Percentiles rank a stretch among this genome's conserved stretches.
Evolutionary conservation across 163 green algal genomes (phyloP).

Genomic region (Chlamydomonas reinhardtii): DNA sequence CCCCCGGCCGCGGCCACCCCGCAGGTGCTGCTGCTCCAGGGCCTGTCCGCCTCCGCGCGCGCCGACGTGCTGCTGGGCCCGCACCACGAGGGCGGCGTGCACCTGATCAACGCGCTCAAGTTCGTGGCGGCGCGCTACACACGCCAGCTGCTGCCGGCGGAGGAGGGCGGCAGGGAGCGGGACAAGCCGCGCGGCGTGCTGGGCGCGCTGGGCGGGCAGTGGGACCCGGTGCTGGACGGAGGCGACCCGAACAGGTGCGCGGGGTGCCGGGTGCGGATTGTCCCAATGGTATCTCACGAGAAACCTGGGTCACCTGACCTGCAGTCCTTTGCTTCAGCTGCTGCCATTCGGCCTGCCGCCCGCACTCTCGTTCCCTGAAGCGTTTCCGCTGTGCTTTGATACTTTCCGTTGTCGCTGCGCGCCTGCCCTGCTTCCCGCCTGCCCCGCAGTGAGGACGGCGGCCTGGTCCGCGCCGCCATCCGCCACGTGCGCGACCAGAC

Average conservation of each 20-base stretch:
- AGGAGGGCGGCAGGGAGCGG: neutral
- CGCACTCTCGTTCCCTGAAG: too few relatives aligned
- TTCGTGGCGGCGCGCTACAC: slow-evolving; percentile 71
- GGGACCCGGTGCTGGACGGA: slow-evolving; percentile 72
- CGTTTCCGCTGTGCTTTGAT: too few relatives aligned
- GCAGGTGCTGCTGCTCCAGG: slow-evolving; percentile 70
- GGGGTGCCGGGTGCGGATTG: too few relatives aligned
- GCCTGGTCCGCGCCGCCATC: slow-evolving; percentile 61
- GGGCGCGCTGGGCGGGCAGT: slow-evolving; percentile 67
- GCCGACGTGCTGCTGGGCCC: slow-evolving; percentile 53
- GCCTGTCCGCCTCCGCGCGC: slow-evolving; percentile 43
- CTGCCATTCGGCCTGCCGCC: too few relatives aligned
- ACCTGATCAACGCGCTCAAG: slow-evolving; percentile 71
- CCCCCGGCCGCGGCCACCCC: neutral
- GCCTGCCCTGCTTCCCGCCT: neutral
- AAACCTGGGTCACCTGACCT: too few relatives aligned
- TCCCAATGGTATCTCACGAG: too few relatives aligned
- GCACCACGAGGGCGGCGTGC: slow-evolving; percentile 54
- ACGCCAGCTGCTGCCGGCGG: neutral
- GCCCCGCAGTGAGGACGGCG: slow-evolving; percentile 60
- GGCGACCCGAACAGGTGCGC: slow-evolving; percentile 54
- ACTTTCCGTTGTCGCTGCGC: too few relatives aligned
- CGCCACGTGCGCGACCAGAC: slow-evolving; percentile 72
- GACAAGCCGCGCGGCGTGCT: slow-evolving; percentile 63
- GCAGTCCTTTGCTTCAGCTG: too few relatives aligned